Conservation (phyloP, 495 filamentous ascomycete species). For the Aspergillus ellipticus region DNA sequence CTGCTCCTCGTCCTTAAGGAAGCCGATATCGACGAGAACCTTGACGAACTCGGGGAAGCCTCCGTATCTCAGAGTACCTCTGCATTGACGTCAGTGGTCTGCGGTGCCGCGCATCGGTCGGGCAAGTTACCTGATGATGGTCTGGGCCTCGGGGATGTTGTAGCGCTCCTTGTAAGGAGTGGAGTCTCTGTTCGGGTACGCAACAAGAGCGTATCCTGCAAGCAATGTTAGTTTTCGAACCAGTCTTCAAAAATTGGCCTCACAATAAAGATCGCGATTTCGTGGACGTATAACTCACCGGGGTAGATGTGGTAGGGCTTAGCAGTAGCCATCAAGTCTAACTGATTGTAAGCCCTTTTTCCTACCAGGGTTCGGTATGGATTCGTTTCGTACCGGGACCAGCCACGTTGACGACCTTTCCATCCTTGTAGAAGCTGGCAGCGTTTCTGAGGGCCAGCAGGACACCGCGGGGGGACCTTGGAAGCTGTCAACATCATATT, state of each 20-base stretch:
- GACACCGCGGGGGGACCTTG: slow-evolving; percentile 64
- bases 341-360: too few species aligned
- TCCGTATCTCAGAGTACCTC: slow-evolving; percentile 74
- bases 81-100: too few species aligned
- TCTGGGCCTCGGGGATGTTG: slow-evolving; percentile 74
- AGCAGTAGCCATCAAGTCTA: slow-evolving; percentile 77
- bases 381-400: slow-evolving; percentile 27
- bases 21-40: slow-evolving; percentile 79
- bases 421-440: slow-evolving; percentile 80
- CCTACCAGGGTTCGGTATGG: too few species aligned
- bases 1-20: slow-evolving; percentile 65
- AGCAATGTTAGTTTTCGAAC: too few species aligned
- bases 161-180: slow-evolving; percentile 83
- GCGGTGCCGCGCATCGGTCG: too few species aligned
- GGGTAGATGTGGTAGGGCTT: slow-evolving; percentile 92
- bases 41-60: slow-evolving; percentile 88
- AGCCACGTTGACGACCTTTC: slow-evolving; percentile 59
- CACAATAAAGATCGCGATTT: too few species aligned
- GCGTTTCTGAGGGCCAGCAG: slow-evolving; percentile 80
- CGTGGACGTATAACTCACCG: too few species aligned
- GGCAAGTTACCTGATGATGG: slow-evolving; percentile 37
- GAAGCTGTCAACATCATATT: too few species aligned
- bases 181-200: slow-evolving; percentile 91
- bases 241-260: too few species aligned
- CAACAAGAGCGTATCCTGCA: slow-evolving; percentile 69